Evolutionary conservation across 1,284 basidiomycete species (phyloP), one percentile per base, ranked within the genome.

Genomic region (Austroboletus niveus): DNA sequence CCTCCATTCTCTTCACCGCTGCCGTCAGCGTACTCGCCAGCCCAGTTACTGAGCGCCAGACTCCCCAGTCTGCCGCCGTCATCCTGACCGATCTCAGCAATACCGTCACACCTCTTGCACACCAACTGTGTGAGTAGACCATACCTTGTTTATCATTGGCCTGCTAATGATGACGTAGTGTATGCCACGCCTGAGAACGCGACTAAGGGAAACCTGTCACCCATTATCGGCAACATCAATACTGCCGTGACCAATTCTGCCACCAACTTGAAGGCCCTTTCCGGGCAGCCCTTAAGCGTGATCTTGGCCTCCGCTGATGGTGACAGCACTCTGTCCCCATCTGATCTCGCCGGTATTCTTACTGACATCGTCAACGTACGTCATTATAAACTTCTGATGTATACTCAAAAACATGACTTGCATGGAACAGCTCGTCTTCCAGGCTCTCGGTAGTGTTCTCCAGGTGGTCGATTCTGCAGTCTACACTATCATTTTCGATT

Each of bases 171-270:
- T 34, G 29, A 34, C 42, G 10, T 39, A 61, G 58, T 44, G 8
- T 61, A 52, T 42, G 59, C 56, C 15, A 59, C 31, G n/a, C 0
- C 47, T 22, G 20, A 35, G 12, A 61, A 59, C 30, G 59, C 57
- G 30, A 61, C 58, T 10, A 12, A 56, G 40, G 59, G 0, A 3
- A 42, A 2, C n/a, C 24, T 61, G 44, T 40, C 12, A 2, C 42
- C 47, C 10, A 48, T 60, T 41, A 48, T 60, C 9, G 10, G 27
- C 34, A n/a, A 29, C 3, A 60, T 61, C 4, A 46, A 38, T 38
- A 36, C 38, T 1, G 48, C 59, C 15, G 43, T 59, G 31, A 47
- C 42, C 3, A 15, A 10, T 34, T 50, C 59, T 31, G 31, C 53
- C 47, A 29, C 8, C 38, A 31, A 14, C 12, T 10, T 61, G 46